These are phyloP conservation scores for Ophiocordyceps sinensis DNA, from an alignment of 2,329 filamentous ascomycete species.

Conservation along the genomic window DNA sequence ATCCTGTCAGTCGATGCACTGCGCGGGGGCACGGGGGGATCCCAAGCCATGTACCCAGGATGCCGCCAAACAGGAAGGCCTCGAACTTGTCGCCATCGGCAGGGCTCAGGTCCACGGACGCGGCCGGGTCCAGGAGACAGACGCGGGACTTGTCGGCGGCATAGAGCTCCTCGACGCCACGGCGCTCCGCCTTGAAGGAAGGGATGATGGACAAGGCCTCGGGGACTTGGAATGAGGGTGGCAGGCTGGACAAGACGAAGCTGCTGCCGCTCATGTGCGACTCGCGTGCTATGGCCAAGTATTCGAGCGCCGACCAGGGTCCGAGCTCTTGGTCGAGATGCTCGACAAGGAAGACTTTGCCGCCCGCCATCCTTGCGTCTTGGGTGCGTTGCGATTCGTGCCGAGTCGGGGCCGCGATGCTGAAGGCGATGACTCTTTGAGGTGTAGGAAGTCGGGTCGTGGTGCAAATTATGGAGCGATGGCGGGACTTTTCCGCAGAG, in stretches of 20 bases:
- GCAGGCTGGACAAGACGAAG: constrained; percentile 75
- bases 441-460: no score
- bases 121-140: constrained; percentile 80
- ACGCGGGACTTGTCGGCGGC: constrained; percentile 57
- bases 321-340: constrained; percentile 93
- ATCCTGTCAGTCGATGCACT: constrained; percentile 4
- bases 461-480: no score
- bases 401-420: no score
- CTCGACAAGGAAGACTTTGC: constrained; percentile 83
- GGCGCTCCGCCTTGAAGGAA: constrained; percentile 56
- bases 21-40: not conserved
- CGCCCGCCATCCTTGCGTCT: constrained; percentile 18
- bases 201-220: constrained; percentile 36
- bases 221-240: constrained; percentile 52
- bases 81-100: constrained; percentile 75
- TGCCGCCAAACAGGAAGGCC: constrained; percentile 89
- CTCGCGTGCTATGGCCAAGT: constrained; percentile 74
- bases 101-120: constrained; percentile 65
- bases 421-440: no score
- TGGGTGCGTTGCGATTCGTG: no score
- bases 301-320: constrained; percentile 88
- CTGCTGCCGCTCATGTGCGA: constrained; percentile 48
- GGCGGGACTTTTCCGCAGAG: no score
- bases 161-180: constrained; percentile 75
- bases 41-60: constrained; percentile 59